These are phyloP conservation scores for Afroboletus lepidellus DNA, from an alignment of 1,284 basidiomycete genomes.

Conservation along the genomic window DNA sequence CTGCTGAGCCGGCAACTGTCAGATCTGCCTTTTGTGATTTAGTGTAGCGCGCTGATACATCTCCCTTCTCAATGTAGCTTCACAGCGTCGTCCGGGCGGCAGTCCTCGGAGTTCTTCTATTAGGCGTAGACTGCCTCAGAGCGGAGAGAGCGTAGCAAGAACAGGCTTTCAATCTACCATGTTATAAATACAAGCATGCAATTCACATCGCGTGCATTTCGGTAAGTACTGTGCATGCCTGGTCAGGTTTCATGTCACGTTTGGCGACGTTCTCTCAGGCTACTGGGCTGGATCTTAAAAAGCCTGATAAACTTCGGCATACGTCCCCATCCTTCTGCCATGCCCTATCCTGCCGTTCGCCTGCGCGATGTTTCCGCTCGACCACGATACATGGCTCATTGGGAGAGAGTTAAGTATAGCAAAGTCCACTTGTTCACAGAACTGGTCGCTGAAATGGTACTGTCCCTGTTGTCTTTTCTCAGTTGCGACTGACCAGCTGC, in stretches of 20 bases:
- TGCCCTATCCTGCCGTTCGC: conserved; percentile 33
- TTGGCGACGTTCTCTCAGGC: conserved; percentile 5
- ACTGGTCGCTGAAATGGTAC: conserved; percentile 58
- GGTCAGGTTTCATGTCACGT: conserved; percentile 1
- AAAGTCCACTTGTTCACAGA: conserved; percentile 54
- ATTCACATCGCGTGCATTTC: conserved; percentile 3
- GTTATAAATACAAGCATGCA: not conserved
- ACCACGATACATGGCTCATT: conserved; percentile 41
- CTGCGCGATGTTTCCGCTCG: conserved; percentile 43
- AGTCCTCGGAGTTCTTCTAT: conserved; percentile 6
- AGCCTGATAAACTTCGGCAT: not conserved
- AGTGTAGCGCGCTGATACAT: not conserved
- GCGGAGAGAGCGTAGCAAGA: not conserved
- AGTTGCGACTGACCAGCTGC: conserved; percentile 26
- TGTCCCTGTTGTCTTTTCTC: conserved; percentile 11
- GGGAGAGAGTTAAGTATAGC: conserved; percentile 54
- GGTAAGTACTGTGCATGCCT: not conserved
- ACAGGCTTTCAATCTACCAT: conserved; percentile 1
- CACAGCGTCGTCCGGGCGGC: not conserved
- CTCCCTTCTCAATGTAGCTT: not conserved
- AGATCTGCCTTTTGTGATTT: not conserved
- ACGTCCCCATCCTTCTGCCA: conserved; percentile 5
- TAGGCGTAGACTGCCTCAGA: not conserved
- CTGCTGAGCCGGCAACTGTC: not conserved
- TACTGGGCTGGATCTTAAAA: conserved; percentile 13